phyloP scores from a whole-genome alignment of 1,139 yeast species.

The Pichia sp. region DNA sequence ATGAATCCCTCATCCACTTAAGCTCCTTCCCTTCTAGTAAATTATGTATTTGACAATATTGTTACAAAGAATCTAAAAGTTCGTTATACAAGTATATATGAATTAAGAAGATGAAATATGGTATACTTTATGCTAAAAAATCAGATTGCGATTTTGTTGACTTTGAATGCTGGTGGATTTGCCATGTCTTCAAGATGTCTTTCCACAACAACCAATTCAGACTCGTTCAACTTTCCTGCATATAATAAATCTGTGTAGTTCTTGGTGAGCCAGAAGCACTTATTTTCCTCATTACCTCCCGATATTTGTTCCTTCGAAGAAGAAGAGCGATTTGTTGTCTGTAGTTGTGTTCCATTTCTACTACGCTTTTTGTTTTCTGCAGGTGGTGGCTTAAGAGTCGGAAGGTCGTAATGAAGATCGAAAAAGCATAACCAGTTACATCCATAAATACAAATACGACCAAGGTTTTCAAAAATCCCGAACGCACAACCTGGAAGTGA shows the following conservation, averaged over 20 bases:
- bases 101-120: not conserved
- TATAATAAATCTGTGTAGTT: conserved; percentile 73
- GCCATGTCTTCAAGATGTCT: conserved; percentile 65
- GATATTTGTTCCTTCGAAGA: conserved; percentile 8
- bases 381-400: conserved; percentile 1
- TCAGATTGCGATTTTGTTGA: conserved; percentile 59
- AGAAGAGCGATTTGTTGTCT: conserved; percentile 29
- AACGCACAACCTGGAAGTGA: conserved; percentile 64
- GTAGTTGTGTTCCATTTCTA: conserved; percentile 58
- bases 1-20: conserved; percentile 25
- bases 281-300: conserved; percentile 19
- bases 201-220: conserved; percentile 70
- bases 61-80: conserved; percentile 4
- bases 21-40: not conserved
- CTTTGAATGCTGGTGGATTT: conserved; percentile 70
- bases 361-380: conserved; percentile 46
- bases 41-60: not conserved
- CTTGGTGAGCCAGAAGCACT: conserved; percentile 69
- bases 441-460: conserved; percentile 78
- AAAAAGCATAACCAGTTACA: conserved; percentile 78
- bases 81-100: not conserved
- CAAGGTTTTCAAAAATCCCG: conserved; percentile 51
- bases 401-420: conserved; percentile 47
- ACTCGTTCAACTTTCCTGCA: conserved; percentile 50
- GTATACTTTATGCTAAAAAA: not conserved